Percentiles rank a stretch among this genome's conserved stretches.
phyloP scores from a whole-genome alignment of 345 rosid genomes.

The Balakata baccata region DNA sequence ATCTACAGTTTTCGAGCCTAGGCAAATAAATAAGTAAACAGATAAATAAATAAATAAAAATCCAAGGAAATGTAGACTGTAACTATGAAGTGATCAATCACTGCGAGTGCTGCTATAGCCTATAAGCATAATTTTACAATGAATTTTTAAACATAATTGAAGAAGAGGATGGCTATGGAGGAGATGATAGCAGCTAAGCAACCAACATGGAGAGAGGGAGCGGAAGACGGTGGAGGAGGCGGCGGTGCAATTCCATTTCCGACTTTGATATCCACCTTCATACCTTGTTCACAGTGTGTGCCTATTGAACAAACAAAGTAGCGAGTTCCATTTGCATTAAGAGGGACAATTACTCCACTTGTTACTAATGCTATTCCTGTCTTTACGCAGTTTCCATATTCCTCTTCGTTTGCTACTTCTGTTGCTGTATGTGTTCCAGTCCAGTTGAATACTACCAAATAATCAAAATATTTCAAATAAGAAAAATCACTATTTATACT shows the following conservation, averaged over 20 bases:
- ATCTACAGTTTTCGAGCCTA: too few relatives aligned
- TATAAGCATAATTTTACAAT: too few relatives aligned
- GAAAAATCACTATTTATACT: too few relatives aligned
- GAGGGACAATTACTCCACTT: not conserved
- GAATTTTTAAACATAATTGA: not conserved
- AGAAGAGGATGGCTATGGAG: not conserved
- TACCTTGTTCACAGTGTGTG: conserved; percentile 30
- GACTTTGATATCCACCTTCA: conserved; percentile 26
- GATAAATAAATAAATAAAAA: too few relatives aligned
- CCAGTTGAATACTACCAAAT: conserved; percentile 20
- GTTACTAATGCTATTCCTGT: not conserved
- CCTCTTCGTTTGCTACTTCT: conserved; percentile 1
- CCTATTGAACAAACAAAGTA: conserved; percentile 32
- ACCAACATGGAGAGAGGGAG: conserved; percentile 4
- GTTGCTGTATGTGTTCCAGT: conserved; percentile 26
- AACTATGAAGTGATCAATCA: too few relatives aligned
- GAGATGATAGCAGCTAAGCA: not conserved
- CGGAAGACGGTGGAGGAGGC: not conserved
- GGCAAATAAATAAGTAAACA: too few relatives aligned
- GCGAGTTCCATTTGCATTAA: conserved; percentile 9
- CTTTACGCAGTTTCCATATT: conserved; percentile 27
- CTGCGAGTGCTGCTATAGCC: too few relatives aligned
- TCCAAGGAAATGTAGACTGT: too few relatives aligned
- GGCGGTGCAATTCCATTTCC: conserved; percentile 17
- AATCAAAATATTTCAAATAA: too few relatives aligned